Base-by-base conservation (phyloP, 208 protist species). In the Acanthamoeba royreba region DNA sequence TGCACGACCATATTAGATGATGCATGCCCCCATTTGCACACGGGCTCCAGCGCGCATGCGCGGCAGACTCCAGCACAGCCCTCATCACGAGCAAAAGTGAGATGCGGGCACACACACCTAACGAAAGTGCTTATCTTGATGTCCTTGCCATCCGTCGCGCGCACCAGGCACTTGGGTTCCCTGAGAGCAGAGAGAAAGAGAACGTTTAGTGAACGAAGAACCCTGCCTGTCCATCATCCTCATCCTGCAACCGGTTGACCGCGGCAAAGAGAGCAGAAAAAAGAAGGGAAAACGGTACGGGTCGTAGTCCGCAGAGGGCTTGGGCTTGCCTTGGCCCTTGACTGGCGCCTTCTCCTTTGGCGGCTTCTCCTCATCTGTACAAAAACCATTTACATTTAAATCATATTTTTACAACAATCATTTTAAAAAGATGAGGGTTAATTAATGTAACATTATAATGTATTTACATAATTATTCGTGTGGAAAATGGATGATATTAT, bases 121-220 rank as follows among this genome's bases (percentile, higher is more conserved):
- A 86, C 25, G 45, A 86, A n/a, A 31, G 77, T 86, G 77, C 77
- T 86, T 38, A 86, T 86, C 46, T 86, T 86, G 45, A 58, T 55
- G 43, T 86, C 45, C 9, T 31, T 86, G 1, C 77, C 77, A 45
- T 86, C 40, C 11, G 77, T 86, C 42, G 77, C 77, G 46, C 77
- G 77, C 40, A 86, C 46, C 42, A 86, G 28, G 42, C 77, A 86
- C 42, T 58, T 58, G 77, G 40, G 40, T 45, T 86, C 77, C 0
- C 77, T 55, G 40, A 55, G 49, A 25, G 9, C 13, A 19, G 49
- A 19, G 49, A 55, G 49, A 55, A 55, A 25, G 49, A 25, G 49
- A 55, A 19, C n/a, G n/a, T n/a, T n/a, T n/a, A n/a, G n/a, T n/a
- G n/a, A n/a, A n/a, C n/a, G n/a, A n/a, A n/a, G n/a, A n/a, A n/a